Evolutionary conservation across 192 early-diverging fungal genomes (phyloP).

Genomic region (Kickxella alabastrina): DNA sequence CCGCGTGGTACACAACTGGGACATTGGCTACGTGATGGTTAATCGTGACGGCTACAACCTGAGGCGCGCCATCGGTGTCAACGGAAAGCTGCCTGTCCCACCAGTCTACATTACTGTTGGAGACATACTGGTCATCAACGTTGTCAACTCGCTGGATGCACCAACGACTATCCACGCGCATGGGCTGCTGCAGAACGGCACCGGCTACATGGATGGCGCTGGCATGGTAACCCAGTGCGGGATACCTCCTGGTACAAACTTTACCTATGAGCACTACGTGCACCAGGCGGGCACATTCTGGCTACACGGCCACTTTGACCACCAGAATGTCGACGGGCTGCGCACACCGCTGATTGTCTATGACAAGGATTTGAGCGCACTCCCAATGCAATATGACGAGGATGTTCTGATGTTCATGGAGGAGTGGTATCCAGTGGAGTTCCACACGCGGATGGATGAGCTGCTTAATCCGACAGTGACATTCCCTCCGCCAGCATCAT

Average conservation of each 20-base stretch:
- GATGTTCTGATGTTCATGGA: constrained; percentile 60
- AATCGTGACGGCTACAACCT: constrained; percentile 60
- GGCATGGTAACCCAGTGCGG: constrained; percentile 66
- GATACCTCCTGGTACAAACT: constrained; percentile 60
- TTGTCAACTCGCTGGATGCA: constrained; percentile 54
- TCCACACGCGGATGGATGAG: constrained; percentile 45
- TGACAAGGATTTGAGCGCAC: constrained; percentile 21
- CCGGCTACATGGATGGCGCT: constrained; percentile 64
- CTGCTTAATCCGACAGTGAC: constrained; percentile 46
- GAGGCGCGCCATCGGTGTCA: constrained; percentile 62
- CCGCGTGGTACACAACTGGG: constrained; percentile 53
- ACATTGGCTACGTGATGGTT: constrained; percentile 60
- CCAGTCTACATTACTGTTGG: constrained; percentile 7
- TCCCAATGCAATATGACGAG: constrained; percentile 59
- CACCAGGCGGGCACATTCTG: constrained; percentile 78
- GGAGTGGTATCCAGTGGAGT: constrained; percentile 69
- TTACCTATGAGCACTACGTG: constrained; percentile 62
- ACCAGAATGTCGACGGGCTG: constrained; percentile 79
- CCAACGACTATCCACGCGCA: constrained; percentile 69
- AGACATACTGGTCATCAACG: constrained; percentile 28
- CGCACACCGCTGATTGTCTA: constrained; percentile 66
- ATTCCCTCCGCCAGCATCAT: constrained; percentile 61
- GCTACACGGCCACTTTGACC: constrained; percentile 67
- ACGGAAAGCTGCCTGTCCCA: constrained; percentile 58
- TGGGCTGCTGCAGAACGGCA: constrained; percentile 72